Base-by-base conservation (phyloP, 2,329 filamentous ascomycete genomes). In the Hypoxylon sp. region DNA sequence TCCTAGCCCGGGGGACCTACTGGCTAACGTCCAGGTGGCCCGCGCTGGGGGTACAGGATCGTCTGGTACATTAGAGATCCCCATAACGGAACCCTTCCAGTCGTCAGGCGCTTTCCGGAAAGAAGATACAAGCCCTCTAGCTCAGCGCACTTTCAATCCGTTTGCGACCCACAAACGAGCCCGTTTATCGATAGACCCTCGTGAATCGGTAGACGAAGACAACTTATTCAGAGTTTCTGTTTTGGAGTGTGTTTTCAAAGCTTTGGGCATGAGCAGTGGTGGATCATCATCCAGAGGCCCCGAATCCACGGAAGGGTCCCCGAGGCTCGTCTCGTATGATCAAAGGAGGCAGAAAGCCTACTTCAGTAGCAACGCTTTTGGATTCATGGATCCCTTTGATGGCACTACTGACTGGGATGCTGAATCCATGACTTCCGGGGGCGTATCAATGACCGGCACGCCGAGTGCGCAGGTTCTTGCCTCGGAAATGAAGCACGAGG, bases 241-340 rank as follows among this genome's bases (percentile, higher is more conserved):
- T 14, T 81, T 98, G 20, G 93, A 97, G 71, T 98, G 96, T 75
- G 97, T 99, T 81, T 95, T 97, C 79, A 97, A 95, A 75, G 91
- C 93, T 0, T 91, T 99, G 64, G 96, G 96, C 0, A 81, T 99
- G 59, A 91, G 89, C 18, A 88, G 89, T 30, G 86, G 84, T 2
- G 89, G 89, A 33, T 87, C 89, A 61, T 83, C 85, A 0, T 82
- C 91, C 0, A 85, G 87, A 49, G 91, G 91, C 70, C 81, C 85
- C 0, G 89, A 89, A 51, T 97, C 96, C 0, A 89, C 89, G 0
- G 94, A 97, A 70, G 91, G 88, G 7, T 98, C 96, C 1, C 96
- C 96, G 1, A 87, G 90, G 30, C 83, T 98, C 4, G 85, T 94
- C 0, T 96, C 93, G 0, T 92, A 93, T 67, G 96, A 99, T 75